A percentile compares a stretch with the other conserved stretches of the same genome.
These are phyloP conservation scores for Dioscorea cayenensis DNA, from an alignment of 116 monocot genomes.

Conservation along the genomic window DNA sequence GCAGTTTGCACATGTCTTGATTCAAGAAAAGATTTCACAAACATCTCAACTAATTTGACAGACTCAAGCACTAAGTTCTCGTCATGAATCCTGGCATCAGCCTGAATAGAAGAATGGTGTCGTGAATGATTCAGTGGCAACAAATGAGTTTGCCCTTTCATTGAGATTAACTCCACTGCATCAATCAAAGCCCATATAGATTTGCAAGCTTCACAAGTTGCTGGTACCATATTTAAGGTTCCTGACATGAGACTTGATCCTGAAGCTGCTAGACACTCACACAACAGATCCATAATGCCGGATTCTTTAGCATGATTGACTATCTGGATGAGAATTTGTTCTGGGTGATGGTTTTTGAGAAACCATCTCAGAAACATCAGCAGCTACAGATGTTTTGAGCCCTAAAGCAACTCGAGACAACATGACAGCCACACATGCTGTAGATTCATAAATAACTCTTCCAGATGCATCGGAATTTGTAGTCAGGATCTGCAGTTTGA, in stretches of 20 bases:
- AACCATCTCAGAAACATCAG: constrained; percentile 23
- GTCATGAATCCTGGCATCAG: constrained; percentile 12
- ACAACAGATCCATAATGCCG: constrained; percentile 43
- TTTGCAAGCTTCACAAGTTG: constrained; percentile 97
- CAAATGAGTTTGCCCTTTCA: constrained; percentile 15
- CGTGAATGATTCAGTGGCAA: constrained; percentile 55
- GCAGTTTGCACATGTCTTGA: constrained; percentile 74
- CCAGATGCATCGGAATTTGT: constrained; percentile 50
- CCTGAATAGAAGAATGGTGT: constrained; percentile 4
- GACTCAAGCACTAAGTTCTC: constrained; percentile 23
- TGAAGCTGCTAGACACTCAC: constrained; percentile 50
- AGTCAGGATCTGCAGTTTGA: constrained; percentile 41
- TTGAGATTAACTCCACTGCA: constrained; percentile 52
- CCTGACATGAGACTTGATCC: constrained; percentile 71
- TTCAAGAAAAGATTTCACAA: constrained; percentile 53
- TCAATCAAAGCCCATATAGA: constrained; percentile 79
- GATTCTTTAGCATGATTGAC: constrained; percentile 53
- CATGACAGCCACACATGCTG: constrained; percentile 76
- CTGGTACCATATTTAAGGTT: constrained; percentile 77
- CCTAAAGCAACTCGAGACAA: constrained; percentile 55
- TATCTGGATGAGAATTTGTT: constrained; percentile 48
- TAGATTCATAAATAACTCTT: constrained; percentile 76
- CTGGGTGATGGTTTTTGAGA: constrained; percentile 11
- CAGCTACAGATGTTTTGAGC: constrained; percentile 41
- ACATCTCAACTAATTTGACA: constrained; percentile 27